Evolutionary conservation across 2,329 filamentous ascomycete species (phyloP), one percentile per base, ranked within the genome.

Genomic region (Xylariaceae sp.): DNA sequence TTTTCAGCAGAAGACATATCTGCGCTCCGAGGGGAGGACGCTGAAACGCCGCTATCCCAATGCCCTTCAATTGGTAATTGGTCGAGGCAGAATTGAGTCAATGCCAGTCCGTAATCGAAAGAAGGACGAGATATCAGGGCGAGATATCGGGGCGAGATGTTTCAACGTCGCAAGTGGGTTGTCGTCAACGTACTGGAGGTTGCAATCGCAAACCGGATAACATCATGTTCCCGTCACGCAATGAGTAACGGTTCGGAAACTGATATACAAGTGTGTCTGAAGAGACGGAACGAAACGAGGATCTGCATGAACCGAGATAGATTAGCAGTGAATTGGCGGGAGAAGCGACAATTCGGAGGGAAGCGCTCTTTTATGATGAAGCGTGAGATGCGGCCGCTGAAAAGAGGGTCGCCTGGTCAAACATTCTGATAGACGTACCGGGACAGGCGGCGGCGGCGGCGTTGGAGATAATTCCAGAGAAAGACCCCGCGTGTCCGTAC

Each of bases 1-100:
- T 91, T 90, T 76, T 89, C 86, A 76, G 87, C 79, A 69, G 81
- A 78, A 66, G 84, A 77, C 83, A 83, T 83, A 53, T 55, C 60
- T 64, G 53, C 53, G 52, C 53, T 52, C 52, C 54, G 45, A 55
- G 51, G 19, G 50, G 47, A 54, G 60, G 59, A 62, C 63, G 62
- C 58, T 64, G 50, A 61, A 55, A 65, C 65, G 64, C 62, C 62
- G 54, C 57, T 59, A 55, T 60, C 61, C 62, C 56, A 55, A 61
- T 62, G 55, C 55, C 56, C 55, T 54, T 59, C 53, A 58, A 57
- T 52, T 50, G 53, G 62, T 53, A 40, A 47, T 61, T 59, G 57
- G 61, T 37, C 42, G 50, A 60, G 50, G 42, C 44, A 43, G 47
- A 11, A 47, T 39, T 19, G 44, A 49, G 54, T 58, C 46, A 54